phyloP scores from a whole-genome alignment of 805 yeast genomes.

The Debaryomyces castellii region DNA sequence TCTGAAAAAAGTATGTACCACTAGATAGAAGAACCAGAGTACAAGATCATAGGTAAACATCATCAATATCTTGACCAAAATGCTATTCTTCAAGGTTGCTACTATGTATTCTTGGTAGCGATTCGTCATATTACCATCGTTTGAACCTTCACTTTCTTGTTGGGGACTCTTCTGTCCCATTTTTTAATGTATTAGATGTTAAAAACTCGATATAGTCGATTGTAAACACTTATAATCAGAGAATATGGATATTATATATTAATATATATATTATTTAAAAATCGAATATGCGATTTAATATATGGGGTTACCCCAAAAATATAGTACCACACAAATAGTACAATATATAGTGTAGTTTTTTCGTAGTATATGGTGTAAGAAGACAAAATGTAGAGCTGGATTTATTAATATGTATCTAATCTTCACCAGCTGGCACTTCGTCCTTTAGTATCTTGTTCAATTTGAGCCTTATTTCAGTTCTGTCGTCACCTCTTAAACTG shows the following conservation, averaged over 20 bases:
- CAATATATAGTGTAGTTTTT: background rate
- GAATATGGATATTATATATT: background rate
- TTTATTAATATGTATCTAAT: constrained; percentile 39
- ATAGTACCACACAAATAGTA: background rate
- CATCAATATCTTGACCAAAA: background rate
- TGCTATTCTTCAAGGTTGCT: constrained; percentile 1
- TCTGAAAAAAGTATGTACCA: constrained; percentile 40
- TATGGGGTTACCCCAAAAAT: background rate
- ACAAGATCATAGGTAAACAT: constrained; percentile 26
- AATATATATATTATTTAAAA: background rate
- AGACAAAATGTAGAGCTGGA: background rate
- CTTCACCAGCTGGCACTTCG: constrained; percentile 97
- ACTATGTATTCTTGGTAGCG: background rate
- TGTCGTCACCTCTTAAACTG: constrained; percentile 75
- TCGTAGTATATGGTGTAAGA: background rate
- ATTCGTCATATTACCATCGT: background rate
- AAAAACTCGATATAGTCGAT: background rate
- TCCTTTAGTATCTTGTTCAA: constrained; percentile 76
- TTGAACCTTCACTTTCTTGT: background rate
- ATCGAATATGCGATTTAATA: background rate
- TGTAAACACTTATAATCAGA: background rate
- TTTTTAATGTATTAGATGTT: background rate
- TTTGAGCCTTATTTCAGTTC: constrained; percentile 75
- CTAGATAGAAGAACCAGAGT: constrained; percentile 31
- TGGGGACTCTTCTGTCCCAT: background rate